Conservation (phyloP, 306 rosid genomes). For the Benincasa hispida region DNA sequence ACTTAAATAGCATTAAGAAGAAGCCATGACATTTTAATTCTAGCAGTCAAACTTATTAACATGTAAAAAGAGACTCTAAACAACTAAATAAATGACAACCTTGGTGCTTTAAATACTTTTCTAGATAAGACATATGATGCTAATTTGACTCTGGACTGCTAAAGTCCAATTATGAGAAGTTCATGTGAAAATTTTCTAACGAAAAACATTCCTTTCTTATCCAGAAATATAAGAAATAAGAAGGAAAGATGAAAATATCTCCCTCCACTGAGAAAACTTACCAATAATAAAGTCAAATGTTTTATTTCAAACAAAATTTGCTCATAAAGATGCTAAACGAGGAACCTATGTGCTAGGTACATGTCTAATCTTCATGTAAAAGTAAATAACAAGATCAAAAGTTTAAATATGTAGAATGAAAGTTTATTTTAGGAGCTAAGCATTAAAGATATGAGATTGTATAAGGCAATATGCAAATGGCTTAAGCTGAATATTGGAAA, state of each 20-base stretch:
- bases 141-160: background rate
- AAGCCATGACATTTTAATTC: background rate
- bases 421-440: background rate
- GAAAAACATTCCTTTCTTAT: background rate
- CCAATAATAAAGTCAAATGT: background rate
- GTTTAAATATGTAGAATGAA: background rate
- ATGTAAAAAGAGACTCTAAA: background rate
- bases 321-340: background rate
- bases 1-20: background rate
- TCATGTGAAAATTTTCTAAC: background rate
- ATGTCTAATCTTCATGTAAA: background rate
- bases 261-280: background rate
- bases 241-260: background rate
- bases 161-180: background rate
- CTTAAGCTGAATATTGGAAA: background rate
- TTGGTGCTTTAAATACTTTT: background rate
- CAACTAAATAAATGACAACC: background rate
- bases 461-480: background rate
- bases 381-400: background rate
- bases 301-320: background rate
- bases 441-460: background rate
- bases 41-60: background rate
- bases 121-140: background rate
- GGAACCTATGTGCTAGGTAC: background rate
- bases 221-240: background rate